Conservation (phyloP, 163 green algal genomes). For the Scenedesmus sp. region DNA sequence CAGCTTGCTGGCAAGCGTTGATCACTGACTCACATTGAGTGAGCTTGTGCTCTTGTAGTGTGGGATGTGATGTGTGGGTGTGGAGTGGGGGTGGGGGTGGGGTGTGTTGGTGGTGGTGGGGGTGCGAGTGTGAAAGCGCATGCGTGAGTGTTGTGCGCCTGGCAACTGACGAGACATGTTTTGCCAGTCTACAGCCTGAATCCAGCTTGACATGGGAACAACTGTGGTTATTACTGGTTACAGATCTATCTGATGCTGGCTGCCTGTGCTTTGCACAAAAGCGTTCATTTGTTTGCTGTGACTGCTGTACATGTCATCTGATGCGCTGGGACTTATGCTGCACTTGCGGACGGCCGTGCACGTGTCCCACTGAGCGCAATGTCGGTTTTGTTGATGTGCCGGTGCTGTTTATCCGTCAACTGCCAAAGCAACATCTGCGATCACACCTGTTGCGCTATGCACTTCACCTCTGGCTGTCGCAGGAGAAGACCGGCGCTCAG, state of each 20-base stretch:
- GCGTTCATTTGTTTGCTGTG: neutral
- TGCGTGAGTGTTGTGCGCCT: neutral
- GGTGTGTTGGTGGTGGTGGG: too few species aligned
- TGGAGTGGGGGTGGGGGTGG: too few species aligned
- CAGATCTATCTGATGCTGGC: slow-evolving; percentile 34
- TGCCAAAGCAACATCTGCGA: neutral
- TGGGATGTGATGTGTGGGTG: too few species aligned
- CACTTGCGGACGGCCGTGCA: neutral
- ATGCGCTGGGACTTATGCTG: neutral
- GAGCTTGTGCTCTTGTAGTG: too few species aligned
- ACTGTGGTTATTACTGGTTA: slow-evolving; percentile 18
- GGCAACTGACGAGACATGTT: slow-evolving; percentile 16
- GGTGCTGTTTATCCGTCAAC: neutral
- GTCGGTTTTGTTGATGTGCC: too few species aligned
- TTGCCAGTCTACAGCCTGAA: slow-evolving; percentile 11
- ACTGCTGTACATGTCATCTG: neutral
- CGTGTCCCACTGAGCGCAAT: neutral
- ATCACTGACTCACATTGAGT: too few species aligned
- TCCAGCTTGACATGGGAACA: neutral
- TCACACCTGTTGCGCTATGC: neutral
- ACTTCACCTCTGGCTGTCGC: neutral
- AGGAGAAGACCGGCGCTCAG: slow-evolving; percentile 81
- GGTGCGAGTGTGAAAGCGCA: too few species aligned
- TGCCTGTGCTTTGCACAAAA: neutral
- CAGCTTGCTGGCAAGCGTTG: neutral